Evolutionary conservation across 345 rosid species (phyloP).

Genomic region (Murraya koenigii): DNA sequence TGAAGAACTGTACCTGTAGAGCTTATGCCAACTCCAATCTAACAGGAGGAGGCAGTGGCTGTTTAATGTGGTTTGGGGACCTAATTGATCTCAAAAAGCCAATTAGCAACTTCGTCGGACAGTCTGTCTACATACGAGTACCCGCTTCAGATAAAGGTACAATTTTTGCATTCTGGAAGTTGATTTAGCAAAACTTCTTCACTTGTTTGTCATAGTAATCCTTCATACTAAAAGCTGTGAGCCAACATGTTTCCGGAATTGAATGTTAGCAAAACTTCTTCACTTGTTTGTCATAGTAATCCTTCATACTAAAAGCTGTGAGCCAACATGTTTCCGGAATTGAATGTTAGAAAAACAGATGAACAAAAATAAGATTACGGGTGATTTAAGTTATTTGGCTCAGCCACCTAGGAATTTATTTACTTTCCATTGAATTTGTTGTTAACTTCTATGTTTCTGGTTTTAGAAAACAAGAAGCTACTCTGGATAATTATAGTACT

Average conservation of each 20-base stretch:
- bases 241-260: not conserved
- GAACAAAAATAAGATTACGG: not conserved
- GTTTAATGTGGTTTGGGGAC: not conserved
- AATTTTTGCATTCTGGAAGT: not conserved
- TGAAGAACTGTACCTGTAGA: not conserved
- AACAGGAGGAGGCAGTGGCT: not conserved
- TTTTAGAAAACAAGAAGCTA: not conserved
- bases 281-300: not conserved
- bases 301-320: not conserved
- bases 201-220: not conserved
- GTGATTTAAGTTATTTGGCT: too few relatives aligned
- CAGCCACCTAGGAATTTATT: not conserved
- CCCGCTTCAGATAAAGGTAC: not conserved
- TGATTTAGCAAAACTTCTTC: not conserved
- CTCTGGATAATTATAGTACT: slow-evolving; percentile 1
- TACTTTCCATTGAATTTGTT: not conserved
- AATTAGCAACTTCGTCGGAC: not conserved
- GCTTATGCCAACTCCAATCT: not conserved
- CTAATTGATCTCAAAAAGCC: not conserved
- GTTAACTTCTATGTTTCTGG: not conserved
- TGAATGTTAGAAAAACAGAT: not conserved
- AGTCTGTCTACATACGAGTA: not conserved
- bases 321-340: not conserved
- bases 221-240: not conserved
- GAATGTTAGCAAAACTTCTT: not conserved